Conservation (phyloP, 2,329 filamentous ascomycete genomes). For the Aspergillus sp. region DNA sequence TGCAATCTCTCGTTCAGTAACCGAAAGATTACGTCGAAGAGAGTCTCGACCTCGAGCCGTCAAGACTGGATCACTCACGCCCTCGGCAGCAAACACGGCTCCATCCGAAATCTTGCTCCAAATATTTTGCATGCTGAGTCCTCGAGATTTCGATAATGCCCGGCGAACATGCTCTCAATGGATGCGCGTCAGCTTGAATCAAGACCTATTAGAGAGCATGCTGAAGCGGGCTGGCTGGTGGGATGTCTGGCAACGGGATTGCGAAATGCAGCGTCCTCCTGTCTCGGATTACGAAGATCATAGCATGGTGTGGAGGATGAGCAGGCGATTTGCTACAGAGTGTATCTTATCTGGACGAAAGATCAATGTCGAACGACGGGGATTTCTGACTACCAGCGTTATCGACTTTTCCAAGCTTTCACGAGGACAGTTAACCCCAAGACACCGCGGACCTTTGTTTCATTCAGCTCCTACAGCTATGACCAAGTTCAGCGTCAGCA, state of each 20-base stretch:
- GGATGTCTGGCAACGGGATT: constrained; percentile 33
- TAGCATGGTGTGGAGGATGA: constrained; percentile 36
- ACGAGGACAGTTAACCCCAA: constrained; percentile 7
- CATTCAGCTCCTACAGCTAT: constrained; percentile 13
- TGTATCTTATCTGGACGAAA: constrained; percentile 41
- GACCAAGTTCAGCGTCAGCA: constrained; percentile 50
- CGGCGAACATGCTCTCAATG: constrained; percentile 56
- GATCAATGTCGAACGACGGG: constrained; percentile 20
- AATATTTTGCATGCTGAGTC: constrained; percentile 42
- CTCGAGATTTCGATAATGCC: constrained; percentile 55
- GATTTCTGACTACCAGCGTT: constrained; percentile 36
- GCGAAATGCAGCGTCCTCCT: constrained; percentile 21
- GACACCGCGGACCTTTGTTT: constrained; percentile 3
- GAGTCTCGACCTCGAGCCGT: constrained; percentile 29
- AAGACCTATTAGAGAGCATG: constrained; percentile 48
- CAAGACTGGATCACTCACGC: constrained; percentile 12
- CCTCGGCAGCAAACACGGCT: constrained; percentile 29
- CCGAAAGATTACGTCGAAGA: not conserved
- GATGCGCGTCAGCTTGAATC: constrained; percentile 56
- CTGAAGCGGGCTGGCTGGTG: constrained; percentile 54
- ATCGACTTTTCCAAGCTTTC: constrained; percentile 22
- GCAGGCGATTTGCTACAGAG: constrained; percentile 46
- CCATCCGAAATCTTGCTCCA: constrained; percentile 48
- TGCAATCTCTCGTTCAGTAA: too few species aligned
- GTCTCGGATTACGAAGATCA: constrained; percentile 33